Base-by-base conservation (phyloP, 345 rosid genomes). In the Salix caprea region DNA sequence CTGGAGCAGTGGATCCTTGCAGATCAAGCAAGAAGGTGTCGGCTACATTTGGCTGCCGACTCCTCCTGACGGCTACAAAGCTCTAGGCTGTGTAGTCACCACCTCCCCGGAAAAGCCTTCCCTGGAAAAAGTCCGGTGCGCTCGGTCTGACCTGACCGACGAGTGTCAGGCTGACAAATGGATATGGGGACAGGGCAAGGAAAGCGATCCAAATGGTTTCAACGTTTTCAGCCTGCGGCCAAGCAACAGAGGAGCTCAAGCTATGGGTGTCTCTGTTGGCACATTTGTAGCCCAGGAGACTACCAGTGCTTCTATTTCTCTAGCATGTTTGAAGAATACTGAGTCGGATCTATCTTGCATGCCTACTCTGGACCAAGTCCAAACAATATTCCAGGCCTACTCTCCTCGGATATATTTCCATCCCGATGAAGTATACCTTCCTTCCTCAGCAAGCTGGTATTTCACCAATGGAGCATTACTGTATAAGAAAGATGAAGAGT, bases 401-500 rank as follows among this genome's bases (percentile, higher is more conserved):
- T 79, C 97, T 56, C 99, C 97, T 2, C 61, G 65, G 60, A 73
- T 91, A 48, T 92, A 90, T 78, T 86, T 86, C 84, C 97, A 94
- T 72, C 98, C 96, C 4, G 85, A 93, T 18, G 99, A 95, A 72
- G 72, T 77, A 30, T 91, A 87, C 76, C 86, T 91, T 11, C 85
- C 97, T n/a, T 87, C 96, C 76, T 91, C 97, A 0, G 93, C 90
- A 30, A 84, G 36, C 15, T 93, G 99, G 97, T 90, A 76, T 73
- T 95, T 95, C 68, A 54, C 4, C 61, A 91, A 91, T 48, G 94
- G 96, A 19, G 91, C 96, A 12, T 74, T 95, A 39, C 76, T 92
- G n/a, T 89, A 90, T 79, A 89, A 84, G 61, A 83, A 68, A 60
- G 94, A 89, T 1, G 85, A 91, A 21, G 97, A 90, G 74, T 83